phyloP scores from a whole-genome alignment of 1,284 basidiomycete genomes.

The Fistulina hepatica region DNA sequence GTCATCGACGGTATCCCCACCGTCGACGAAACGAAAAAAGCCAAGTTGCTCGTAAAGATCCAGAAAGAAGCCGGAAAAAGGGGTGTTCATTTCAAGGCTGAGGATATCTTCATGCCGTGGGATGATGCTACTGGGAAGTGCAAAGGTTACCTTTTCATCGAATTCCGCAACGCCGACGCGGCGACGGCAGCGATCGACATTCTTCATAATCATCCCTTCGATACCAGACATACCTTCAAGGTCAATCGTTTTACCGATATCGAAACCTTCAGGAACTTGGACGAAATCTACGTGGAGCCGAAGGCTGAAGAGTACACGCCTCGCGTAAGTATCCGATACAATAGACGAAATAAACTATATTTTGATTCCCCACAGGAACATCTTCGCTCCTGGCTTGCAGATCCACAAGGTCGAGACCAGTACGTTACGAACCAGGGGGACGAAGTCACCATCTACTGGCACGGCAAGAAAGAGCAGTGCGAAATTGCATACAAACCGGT shows the following conservation, averaged over 20 bases:
- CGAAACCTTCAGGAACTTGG: slow-evolving; percentile 72
- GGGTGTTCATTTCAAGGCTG: slow-evolving; percentile 66
- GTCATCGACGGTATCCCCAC: slow-evolving; percentile 82
- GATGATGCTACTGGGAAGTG: slow-evolving; percentile 68
- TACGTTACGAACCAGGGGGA: slow-evolving; percentile 91
- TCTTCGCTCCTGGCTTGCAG: slow-evolving; percentile 89
- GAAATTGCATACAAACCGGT: slow-evolving; percentile 77
- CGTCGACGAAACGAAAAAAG: slow-evolving; percentile 74
- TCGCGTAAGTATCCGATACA: slow-evolving; percentile 40
- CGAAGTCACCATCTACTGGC: slow-evolving; percentile 90
- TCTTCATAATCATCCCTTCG: slow-evolving; percentile 84
- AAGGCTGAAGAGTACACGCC: slow-evolving; percentile 72
- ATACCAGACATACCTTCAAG: slow-evolving; percentile 85
- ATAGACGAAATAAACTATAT: background rate
- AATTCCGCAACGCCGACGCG: slow-evolving; percentile 74
- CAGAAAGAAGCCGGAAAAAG: slow-evolving; percentile 74
- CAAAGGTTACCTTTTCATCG: slow-evolving; percentile 88
- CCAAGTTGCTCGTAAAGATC: slow-evolving; percentile 70
- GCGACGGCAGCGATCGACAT: slow-evolving; percentile 72
- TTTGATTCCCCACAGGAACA: slow-evolving; percentile 63
- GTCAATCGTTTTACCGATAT: slow-evolving; percentile 92
- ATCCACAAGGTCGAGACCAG: slow-evolving; percentile 89
- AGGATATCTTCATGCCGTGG: slow-evolving; percentile 79
- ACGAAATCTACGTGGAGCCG: slow-evolving; percentile 80
- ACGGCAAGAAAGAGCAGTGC: slow-evolving; percentile 81